A percentile compares a stretch with the other conserved stretches of the same genome.
Evolutionary conservation across 1,139 yeast genomes (phyloP).

Genomic region (Geotrichum siamense): DNA sequence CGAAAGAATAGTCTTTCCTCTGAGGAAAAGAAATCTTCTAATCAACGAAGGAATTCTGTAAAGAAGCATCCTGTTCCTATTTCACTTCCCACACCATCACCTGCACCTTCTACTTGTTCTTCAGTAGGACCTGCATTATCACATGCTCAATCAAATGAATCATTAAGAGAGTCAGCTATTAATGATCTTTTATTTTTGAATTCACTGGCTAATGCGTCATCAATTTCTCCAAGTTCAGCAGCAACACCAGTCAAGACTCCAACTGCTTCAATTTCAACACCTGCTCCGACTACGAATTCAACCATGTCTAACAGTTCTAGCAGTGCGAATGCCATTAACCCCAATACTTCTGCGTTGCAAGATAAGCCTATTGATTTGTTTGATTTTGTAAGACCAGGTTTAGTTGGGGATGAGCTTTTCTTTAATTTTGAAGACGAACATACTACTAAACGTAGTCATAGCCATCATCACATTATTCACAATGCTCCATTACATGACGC

Average conservation of each 20-base stretch:
- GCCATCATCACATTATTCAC: background rate
- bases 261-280: too few relatives aligned
- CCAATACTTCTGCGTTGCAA: background rate
- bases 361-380: slow-evolving; percentile 13
- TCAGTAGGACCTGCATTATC: background rate
- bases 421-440: slow-evolving; percentile 1
- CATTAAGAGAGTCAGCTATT: slow-evolving; percentile 14
- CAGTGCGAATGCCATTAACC: too few relatives aligned
- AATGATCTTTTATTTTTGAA: slow-evolving; percentile 16
- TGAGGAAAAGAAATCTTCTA: slow-evolving; percentile 7
- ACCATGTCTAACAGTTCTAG: too few relatives aligned
- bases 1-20: background rate
- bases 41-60: slow-evolving; percentile 7
- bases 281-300: too few relatives aligned
- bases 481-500: background rate
- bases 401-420: slow-evolving; percentile 10
- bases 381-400: slow-evolving; percentile 16
- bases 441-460: background rate
- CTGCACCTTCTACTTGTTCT: background rate
- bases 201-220: slow-evolving; percentile 9
- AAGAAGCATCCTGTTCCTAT: slow-evolving; percentile 3
- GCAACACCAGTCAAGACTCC: background rate
- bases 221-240: background rate
- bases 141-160: slow-evolving; percentile 6
- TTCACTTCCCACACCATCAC: slow-evolving; percentile 3